phyloP scores from a whole-genome alignment of 805 yeast genomes.

The Candida maris region DNA sequence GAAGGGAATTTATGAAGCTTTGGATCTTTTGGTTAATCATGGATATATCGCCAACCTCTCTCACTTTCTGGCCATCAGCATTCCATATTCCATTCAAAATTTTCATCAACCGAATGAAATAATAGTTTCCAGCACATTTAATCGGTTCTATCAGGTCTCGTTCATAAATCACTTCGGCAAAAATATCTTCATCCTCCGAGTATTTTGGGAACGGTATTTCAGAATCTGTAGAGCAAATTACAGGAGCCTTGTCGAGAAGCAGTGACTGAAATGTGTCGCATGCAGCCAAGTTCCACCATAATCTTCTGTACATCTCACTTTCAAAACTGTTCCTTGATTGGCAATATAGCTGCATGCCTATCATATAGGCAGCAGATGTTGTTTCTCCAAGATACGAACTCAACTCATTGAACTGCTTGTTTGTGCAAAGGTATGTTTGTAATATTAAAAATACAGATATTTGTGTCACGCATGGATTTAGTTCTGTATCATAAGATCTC shows the following conservation, averaged over 20 bases:
- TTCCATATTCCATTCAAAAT: constrained; percentile 18
- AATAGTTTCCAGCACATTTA: constrained; percentile 8
- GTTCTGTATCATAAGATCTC: constrained; percentile 5
- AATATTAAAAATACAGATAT: constrained; percentile 9
- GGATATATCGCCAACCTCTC: not conserved
- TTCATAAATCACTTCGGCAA: constrained; percentile 3
- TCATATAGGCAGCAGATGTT: constrained; percentile 8
- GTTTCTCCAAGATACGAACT: constrained; percentile 10
- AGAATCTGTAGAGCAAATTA: constrained; percentile 19
- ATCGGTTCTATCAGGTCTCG: constrained; percentile 11
- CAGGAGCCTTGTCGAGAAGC: constrained; percentile 8
- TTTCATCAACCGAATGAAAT: constrained; percentile 7
- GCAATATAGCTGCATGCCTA: constrained; percentile 9
- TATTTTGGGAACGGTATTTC: constrained; percentile 31
- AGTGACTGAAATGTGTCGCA: constrained; percentile 16
- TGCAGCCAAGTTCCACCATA: constrained; percentile 22
- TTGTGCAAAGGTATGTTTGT: constrained; percentile 5
- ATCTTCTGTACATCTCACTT: constrained; percentile 27
- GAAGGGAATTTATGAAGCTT: not conserved
- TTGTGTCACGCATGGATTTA: constrained; percentile 9
- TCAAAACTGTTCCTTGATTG: constrained; percentile 3
- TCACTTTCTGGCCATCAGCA: constrained; percentile 6
- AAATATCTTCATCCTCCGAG: constrained; percentile 28
- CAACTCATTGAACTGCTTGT: constrained; percentile 2
- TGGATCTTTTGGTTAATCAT: constrained; percentile 2